A percentile compares a stretch with the other conserved stretches of the same genome.
Evolutionary conservation across 2,329 filamentous ascomycete genomes (phyloP).

Genomic region (Cordyceps tenuipes): DNA sequence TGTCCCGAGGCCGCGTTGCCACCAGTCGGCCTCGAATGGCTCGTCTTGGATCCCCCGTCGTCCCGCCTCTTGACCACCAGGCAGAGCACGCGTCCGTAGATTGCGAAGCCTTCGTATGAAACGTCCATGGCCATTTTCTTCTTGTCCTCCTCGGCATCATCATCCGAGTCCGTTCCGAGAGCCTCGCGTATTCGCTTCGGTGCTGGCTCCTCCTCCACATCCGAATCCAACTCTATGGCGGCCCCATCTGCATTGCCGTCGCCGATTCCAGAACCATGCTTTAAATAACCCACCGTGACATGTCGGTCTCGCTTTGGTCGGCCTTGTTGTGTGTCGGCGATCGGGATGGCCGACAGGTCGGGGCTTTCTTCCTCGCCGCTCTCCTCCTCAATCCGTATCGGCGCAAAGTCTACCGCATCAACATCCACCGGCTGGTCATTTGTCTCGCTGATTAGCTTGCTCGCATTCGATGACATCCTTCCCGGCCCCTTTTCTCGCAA

Average conservation of each 20-base stretch:
- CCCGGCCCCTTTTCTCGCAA: constrained; percentile 52
- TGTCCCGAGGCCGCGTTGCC: constrained; percentile 23
- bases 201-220: constrained; percentile 33
- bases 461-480: constrained; percentile 53
- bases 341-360: constrained; percentile 28
- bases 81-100: constrained; percentile 88
- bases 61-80: constrained; percentile 77
- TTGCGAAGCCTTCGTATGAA: constrained; percentile 89
- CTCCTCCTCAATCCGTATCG: constrained; percentile 41
- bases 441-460: constrained; percentile 49
- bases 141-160: constrained; percentile 56
- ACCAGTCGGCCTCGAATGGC: constrained; percentile 23
- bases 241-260: constrained; percentile 22
- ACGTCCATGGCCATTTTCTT: constrained; percentile 86
- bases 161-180: constrained; percentile 19
- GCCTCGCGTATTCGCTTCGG: constrained; percentile 36
- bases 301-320: constrained; percentile 24
- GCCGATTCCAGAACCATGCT: constrained; percentile 12
- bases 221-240: constrained; percentile 29
- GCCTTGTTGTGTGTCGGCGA: constrained; percentile 15
- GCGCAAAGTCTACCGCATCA: constrained; percentile 32
- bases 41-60: constrained; percentile 48
- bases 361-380: constrained; percentile 25
- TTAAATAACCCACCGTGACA: constrained; percentile 12
- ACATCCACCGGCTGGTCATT: constrained; percentile 46